Percentiles rank a stretch among this genome's conserved stretches.
phyloP scores from a whole-genome alignment of 2,329 filamentous ascomycete genomes.

The Pseudogymnoascus sp. region DNA sequence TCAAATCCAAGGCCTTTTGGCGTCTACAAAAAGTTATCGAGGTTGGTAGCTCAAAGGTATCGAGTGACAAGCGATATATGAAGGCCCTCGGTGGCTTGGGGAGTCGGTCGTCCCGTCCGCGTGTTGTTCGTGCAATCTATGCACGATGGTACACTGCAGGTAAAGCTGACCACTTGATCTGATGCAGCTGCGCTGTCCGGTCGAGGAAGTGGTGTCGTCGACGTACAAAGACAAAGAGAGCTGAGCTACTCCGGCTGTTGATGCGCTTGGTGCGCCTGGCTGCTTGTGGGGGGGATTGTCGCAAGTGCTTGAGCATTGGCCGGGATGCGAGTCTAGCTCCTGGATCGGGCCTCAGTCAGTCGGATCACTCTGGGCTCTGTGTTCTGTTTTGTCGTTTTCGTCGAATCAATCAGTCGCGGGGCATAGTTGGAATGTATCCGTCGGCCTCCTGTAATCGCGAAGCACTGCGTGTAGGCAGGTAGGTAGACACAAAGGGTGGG shows the following conservation, averaged over 20 bases:
- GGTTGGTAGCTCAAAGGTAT: constrained; percentile 1
- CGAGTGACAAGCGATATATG: constrained; percentile 1
- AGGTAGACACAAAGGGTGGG: constrained; percentile 1
- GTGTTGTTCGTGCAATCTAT: background rate
- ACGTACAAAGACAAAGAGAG: constrained; percentile 1
- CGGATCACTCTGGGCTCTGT: background rate
- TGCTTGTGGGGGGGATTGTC: constrained; percentile 1
- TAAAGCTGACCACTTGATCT: constrained; percentile 6
- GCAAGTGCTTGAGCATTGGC: constrained; percentile 1
- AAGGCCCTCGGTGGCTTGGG: background rate
- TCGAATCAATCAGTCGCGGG: background rate
- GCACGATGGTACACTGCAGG: constrained; percentile 3
- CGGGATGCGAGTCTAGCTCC: background rate
- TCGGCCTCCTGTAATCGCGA: constrained; percentile 5
- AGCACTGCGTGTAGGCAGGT: background rate
- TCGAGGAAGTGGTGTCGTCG: background rate
- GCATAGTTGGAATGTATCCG: background rate
- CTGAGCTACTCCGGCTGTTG: constrained; percentile 3
- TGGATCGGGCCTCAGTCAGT: constrained; percentile 2
- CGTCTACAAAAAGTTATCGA: background rate
- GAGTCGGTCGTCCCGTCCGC: background rate
- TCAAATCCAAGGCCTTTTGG: background rate
- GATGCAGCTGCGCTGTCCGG: constrained; percentile 3
- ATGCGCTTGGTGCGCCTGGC: constrained; percentile 3
- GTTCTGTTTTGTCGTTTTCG: background rate